These are phyloP conservation scores for Capniomyces stellatus DNA, from an alignment of 371 early-diverging fungal species.

Conservation along the genomic window DNA sequence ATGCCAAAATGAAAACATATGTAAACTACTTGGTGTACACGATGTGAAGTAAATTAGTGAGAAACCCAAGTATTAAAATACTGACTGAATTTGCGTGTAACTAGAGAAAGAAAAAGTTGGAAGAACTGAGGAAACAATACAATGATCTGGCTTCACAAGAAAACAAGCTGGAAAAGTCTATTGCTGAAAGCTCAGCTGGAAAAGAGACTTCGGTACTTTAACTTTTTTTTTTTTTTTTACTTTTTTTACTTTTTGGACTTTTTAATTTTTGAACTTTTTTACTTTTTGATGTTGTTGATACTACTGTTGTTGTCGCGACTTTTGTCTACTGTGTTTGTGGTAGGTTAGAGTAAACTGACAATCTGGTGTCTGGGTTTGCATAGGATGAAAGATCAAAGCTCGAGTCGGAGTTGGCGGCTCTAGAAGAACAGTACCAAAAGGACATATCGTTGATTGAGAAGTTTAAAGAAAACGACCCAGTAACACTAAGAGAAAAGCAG, in stretches of 20 bases:
- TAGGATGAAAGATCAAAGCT: slow-evolving; percentile 5
- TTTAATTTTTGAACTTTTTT: neutral
- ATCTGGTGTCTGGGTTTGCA: too few species aligned
- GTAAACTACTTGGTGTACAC: slow-evolving; percentile 4
- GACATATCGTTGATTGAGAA: slow-evolving; percentile 33
- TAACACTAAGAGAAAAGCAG: slow-evolving; percentile 41
- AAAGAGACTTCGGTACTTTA: slow-evolving; percentile 33
- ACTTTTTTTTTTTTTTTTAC: neutral
- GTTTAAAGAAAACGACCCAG: slow-evolving; percentile 65
- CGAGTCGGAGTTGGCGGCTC: slow-evolving; percentile 8
- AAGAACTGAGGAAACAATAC: slow-evolving; percentile 25
- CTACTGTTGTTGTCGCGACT: too few species aligned
- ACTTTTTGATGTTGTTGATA: neutral
- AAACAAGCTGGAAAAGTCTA: slow-evolving; percentile 19
- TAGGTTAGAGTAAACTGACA: too few species aligned
- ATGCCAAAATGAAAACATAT: neutral
- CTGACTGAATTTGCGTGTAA: too few species aligned
- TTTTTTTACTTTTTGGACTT: neutral
- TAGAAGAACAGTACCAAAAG: slow-evolving; percentile 6
- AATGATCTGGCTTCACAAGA: slow-evolving; percentile 21
- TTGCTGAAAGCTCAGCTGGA: slow-evolving; percentile 24
- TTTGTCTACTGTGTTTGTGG: too few species aligned
- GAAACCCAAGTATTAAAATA: neutral
- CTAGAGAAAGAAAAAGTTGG: slow-evolving; percentile 27
- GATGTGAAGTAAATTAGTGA: slow-evolving; percentile 1